phyloP scores from a whole-genome alignment of 805 yeast species.

The Suhomyces sp. region DNA sequence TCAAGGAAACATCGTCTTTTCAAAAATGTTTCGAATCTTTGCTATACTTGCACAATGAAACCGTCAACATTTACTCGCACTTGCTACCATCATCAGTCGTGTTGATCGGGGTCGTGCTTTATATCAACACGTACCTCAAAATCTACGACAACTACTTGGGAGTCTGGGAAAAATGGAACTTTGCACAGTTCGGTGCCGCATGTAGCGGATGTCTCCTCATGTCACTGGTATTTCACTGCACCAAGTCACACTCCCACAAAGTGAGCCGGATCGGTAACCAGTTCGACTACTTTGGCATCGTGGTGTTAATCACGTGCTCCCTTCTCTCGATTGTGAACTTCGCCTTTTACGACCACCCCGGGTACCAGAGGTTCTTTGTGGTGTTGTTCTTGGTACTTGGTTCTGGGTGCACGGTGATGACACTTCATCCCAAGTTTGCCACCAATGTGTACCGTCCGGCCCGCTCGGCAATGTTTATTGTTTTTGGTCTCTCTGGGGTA shows the following conservation, averaged over 20 bases:
- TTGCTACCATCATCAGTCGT: conserved; percentile 44
- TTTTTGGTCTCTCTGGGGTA: conserved; percentile 75
- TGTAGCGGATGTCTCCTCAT: conserved; percentile 57
- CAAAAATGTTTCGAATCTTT: conserved; percentile 47
- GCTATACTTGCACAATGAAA: conserved; percentile 62
- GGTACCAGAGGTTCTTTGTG: conserved; percentile 37
- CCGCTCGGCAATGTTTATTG: conserved; percentile 74
- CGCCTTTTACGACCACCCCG: conserved; percentile 44
- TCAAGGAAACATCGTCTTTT: conserved; percentile 51
- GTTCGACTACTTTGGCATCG: conserved; percentile 74
- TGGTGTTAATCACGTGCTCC: conserved; percentile 63
- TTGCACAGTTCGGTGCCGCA: conserved; percentile 55
- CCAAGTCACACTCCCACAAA: conserved; percentile 61
- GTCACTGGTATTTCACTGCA: conserved; percentile 64
- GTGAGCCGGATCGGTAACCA: conserved; percentile 60
- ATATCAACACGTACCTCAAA: conserved; percentile 27
- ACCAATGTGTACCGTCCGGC: conserved; percentile 68
- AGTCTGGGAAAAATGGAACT: conserved; percentile 46
- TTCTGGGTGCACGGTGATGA: conserved; percentile 54
- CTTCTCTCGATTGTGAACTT: conserved; percentile 43
- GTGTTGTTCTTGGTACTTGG: conserved; percentile 55
- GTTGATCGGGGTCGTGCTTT: conserved; percentile 18
- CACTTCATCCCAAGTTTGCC: conserved; percentile 66
- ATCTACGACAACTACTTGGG: conserved; percentile 24
- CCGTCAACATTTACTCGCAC: conserved; percentile 70